These are phyloP conservation scores for Globisporangium radiosum DNA, from an alignment of 352 stramenopile species.

Conservation along the genomic window DNA sequence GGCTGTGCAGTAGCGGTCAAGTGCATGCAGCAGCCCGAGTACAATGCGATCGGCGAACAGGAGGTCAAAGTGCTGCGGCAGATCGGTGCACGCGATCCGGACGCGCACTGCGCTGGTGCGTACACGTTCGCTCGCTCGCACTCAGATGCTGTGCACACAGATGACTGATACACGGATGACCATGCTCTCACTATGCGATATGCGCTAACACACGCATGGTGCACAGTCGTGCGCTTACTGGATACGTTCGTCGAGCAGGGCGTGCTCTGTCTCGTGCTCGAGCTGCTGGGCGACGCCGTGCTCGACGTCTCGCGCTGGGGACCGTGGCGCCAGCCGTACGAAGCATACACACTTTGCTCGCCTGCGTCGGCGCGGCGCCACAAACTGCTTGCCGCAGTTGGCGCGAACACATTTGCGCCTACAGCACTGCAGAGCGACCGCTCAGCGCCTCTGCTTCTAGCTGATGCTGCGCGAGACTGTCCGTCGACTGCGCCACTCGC, in stretches of 20 bases:
- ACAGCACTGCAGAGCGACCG: not conserved
- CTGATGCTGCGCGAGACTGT: conserved; percentile 12
- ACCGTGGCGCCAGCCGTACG: conserved; percentile 89
- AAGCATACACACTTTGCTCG: conserved; percentile 20
- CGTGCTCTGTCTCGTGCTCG: conserved; percentile 62
- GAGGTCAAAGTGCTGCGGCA: conserved; percentile 39
- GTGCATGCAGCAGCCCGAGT: conserved; percentile 37
- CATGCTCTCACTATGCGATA: not conserved
- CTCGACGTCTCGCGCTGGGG: conserved; percentile 93
- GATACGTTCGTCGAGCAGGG: conserved; percentile 47
- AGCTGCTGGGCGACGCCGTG: conserved; percentile 72
- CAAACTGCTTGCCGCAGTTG: conserved; percentile 48
- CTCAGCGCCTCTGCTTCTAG: not conserved
- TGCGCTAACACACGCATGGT: not conserved
- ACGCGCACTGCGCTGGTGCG: conserved; percentile 32
- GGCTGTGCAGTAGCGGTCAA: conserved; percentile 61
- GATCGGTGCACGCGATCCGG: conserved; percentile 31
- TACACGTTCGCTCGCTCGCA: too few relatives aligned
- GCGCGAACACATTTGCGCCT: not conserved
- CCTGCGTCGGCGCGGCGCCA: conserved; percentile 34
- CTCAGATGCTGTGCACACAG: not conserved
- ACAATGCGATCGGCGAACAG: conserved; percentile 50
- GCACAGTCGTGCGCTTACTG: conserved; percentile 40
- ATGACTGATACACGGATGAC: too few relatives aligned
- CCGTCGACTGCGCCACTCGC: conserved; percentile 18